Conservation (phyloP, 257 asterid species). For the Nemophila menziesii region DNA sequence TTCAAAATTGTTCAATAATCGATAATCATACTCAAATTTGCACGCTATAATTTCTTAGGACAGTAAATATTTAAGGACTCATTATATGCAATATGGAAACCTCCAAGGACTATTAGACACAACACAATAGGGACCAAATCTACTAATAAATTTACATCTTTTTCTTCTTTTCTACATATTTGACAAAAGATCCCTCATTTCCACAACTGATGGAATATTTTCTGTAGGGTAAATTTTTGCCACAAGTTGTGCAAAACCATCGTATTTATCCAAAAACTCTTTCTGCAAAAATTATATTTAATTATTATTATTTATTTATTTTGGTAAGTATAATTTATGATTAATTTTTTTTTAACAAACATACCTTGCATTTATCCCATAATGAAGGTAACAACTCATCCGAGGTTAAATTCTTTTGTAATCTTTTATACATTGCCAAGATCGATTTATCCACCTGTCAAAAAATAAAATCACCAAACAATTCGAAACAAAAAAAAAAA, state of each 20-base stretch:
- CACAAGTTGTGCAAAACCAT: slow-evolving; percentile 75
- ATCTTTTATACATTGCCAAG: slow-evolving; percentile 63
- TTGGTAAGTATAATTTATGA: too few relatives aligned
- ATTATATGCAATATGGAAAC: too few relatives aligned
- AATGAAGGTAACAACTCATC: slow-evolving; percentile 92
- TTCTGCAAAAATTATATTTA: slow-evolving; percentile 53
- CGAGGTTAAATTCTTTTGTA: slow-evolving; percentile 70
- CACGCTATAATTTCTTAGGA: too few relatives aligned
- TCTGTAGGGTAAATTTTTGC: slow-evolving; percentile 72
- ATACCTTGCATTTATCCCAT: slow-evolving; percentile 99
- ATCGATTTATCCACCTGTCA: slow-evolving; percentile 83
- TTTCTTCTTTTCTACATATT: slow-evolving; percentile 47
- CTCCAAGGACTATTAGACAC: too few relatives aligned
- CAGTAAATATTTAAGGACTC: too few relatives aligned
- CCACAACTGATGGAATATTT: slow-evolving; percentile 58
- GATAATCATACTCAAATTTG: too few relatives aligned
- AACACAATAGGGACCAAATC: too few relatives aligned
- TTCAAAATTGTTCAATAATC: too few relatives aligned
- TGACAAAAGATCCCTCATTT: slow-evolving; percentile 68
- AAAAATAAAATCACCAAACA: slow-evolving; percentile 8
- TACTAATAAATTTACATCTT: too few relatives aligned
- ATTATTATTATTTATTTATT: too few relatives aligned
- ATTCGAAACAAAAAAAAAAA: slow-evolving; percentile 4
- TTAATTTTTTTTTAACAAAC: not conserved
- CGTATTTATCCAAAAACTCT: slow-evolving; percentile 87